Evolutionary conservation across 2,329 filamentous ascomycete genomes (phyloP).

Genomic region (Fusarium sp.): DNA sequence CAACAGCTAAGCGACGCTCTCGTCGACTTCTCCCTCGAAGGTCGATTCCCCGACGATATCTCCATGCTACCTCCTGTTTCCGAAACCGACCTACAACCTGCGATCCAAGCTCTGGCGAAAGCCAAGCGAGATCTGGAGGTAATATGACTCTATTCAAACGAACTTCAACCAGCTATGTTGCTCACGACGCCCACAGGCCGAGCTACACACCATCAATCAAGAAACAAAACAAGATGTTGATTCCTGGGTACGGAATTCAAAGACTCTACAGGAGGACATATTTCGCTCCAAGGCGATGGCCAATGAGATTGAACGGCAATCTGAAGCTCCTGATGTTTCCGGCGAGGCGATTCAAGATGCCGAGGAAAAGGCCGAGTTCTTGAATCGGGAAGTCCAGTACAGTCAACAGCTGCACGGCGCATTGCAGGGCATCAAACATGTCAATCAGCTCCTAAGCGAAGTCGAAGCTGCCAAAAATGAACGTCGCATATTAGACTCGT

Average conservation of each 20-base stretch:
- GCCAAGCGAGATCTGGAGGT: slow-evolving; percentile 54
- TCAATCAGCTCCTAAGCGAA: slow-evolving; percentile 68
- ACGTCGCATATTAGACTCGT: slow-evolving; percentile 63
- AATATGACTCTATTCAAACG: slow-evolving; percentile 15
- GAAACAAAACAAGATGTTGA: slow-evolving; percentile 82
- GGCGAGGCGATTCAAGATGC: slow-evolving; percentile 63
- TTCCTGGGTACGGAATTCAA: slow-evolving; percentile 86
- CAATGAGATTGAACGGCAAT: slow-evolving; percentile 80
- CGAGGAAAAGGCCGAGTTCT: slow-evolving; percentile 64
- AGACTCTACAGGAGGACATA: slow-evolving; percentile 86
- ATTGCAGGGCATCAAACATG: slow-evolving; percentile 61
- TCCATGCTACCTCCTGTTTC: slow-evolving; percentile 50
- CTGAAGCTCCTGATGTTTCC: slow-evolving; percentile 68
- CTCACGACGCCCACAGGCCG: slow-evolving; percentile 50
- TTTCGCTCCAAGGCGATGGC: slow-evolving; percentile 81
- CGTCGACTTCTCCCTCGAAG: slow-evolving; percentile 52
- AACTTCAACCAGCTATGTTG: slow-evolving; percentile 8
- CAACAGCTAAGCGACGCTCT: slow-evolving; percentile 52
- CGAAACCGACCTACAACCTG: slow-evolving; percentile 49
- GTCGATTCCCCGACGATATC: slow-evolving; percentile 53
- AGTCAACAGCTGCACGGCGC: slow-evolving; percentile 64
- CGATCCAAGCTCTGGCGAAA: slow-evolving; percentile 50
- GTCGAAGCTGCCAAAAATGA: slow-evolving; percentile 68
- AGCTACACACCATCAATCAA: slow-evolving; percentile 80
- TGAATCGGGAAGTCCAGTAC: slow-evolving; percentile 67